Percentiles rank a stretch among this genome's conserved stretches.
Conservation (phyloP, 2,329 filamentous ascomycete genomes). For the Colletotrichum lupini region DNA sequence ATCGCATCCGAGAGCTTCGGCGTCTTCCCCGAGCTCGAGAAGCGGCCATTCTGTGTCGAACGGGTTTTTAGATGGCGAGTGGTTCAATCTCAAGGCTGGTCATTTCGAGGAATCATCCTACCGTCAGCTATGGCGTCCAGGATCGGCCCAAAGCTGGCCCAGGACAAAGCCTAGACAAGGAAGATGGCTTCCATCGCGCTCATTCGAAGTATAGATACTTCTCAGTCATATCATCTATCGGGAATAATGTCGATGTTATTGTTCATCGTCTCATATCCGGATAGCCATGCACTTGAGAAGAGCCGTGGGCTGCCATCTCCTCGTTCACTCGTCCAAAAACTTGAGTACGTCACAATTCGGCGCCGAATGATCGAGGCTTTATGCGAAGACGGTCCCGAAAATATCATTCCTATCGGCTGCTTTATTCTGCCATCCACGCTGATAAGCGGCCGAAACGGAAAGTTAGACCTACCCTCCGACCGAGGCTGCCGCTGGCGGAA, state of each 20-base stretch:
- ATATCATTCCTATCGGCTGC: background rate
- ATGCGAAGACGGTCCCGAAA: background rate
- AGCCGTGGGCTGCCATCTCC: too few relatives aligned
- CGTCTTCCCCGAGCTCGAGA: background rate
- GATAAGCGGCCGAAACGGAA: background rate
- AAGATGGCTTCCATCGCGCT: too few relatives aligned
- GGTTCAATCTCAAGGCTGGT: too few relatives aligned
- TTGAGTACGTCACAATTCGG: too few relatives aligned
- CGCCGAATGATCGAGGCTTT: background rate
- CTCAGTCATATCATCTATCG: too few relatives aligned
- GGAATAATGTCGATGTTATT: background rate
- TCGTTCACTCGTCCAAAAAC: background rate
- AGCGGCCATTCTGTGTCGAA: background rate
- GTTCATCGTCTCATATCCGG: background rate
- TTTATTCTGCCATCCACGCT: background rate
- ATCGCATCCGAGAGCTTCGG: background rate
- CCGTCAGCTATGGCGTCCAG: too few relatives aligned
- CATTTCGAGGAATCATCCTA: too few relatives aligned
- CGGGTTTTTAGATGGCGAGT: too few relatives aligned
- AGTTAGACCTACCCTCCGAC: conserved; percentile 1
- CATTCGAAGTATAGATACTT: too few relatives aligned
- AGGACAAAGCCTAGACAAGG: too few relatives aligned
- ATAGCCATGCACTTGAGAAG: background rate
- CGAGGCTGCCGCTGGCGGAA: conserved; percentile 5
- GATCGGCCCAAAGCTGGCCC: too few relatives aligned